Conservation (phyloP, 495 filamentous ascomycete genomes). For the Podospora conica region DNA sequence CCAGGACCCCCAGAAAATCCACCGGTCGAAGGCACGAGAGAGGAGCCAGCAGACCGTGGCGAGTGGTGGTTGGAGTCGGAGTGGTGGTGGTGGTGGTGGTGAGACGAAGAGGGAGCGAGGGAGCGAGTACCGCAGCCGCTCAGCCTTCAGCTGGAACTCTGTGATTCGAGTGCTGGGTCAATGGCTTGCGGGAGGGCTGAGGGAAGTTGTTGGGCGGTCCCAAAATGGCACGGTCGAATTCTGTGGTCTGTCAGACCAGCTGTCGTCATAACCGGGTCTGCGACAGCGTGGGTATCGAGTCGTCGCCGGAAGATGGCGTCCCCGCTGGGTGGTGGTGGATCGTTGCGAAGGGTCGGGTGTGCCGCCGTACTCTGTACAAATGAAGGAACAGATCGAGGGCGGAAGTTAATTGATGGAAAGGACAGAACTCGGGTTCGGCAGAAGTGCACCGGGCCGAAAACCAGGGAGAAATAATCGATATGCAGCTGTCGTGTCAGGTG, state of each 20-base stretch:
- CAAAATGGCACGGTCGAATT: conserved; percentile 1
- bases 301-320: background rate
- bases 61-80: background rate
- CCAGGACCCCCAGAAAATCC: conserved; percentile 2
- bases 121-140: background rate
- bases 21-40: background rate
- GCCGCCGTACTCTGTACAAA: background rate
- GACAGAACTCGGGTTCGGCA: background rate
- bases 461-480: background rate
- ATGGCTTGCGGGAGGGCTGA: background rate
- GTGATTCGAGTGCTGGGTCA: conserved; percentile 4
- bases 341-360: background rate
- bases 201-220: background rate
- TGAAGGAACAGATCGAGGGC: background rate
- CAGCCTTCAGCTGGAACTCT: conserved; percentile 3
- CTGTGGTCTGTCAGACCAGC: conserved; percentile 8
- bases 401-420: background rate
- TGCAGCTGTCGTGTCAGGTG: background rate
- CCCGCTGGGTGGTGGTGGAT: background rate
- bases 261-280: conserved; percentile 20
- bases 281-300: conserved; percentile 5
- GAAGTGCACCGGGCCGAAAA: background rate
- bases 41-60: background rate
- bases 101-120: background rate
- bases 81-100: background rate